phyloP scores from a whole-genome alignment of 805 yeast species.

The Wickerhamomyces pijperi region DNA sequence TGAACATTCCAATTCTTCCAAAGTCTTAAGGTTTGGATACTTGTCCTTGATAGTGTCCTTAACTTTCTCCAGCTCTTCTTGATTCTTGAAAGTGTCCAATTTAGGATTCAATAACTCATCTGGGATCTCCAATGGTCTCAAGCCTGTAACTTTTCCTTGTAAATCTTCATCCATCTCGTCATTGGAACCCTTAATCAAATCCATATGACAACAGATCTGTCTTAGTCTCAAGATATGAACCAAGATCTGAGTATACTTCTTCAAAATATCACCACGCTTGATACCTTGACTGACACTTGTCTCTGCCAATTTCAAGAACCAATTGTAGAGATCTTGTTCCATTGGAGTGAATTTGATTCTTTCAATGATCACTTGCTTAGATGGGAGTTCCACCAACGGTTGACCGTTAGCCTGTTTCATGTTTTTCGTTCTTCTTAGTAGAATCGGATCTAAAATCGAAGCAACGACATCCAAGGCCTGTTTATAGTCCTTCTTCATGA shows the following conservation, averaged over 20 bases:
- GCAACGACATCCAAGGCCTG: slow-evolving; percentile 79
- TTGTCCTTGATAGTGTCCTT: slow-evolving; percentile 19
- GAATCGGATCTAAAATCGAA: slow-evolving; percentile 71
- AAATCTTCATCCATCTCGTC: slow-evolving; percentile 45
- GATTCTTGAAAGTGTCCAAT: slow-evolving; percentile 2
- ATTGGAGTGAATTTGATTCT: slow-evolving; percentile 52
- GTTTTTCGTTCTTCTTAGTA: slow-evolving; percentile 74
- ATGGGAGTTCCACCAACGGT: slow-evolving; percentile 66
- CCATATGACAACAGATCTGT: slow-evolving; percentile 81
- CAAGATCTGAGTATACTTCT: slow-evolving; percentile 66
- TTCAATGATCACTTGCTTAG: slow-evolving; percentile 61
- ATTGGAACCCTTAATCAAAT: slow-evolving; percentile 40
- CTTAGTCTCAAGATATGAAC: slow-evolving; percentile 76
- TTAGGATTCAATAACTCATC: slow-evolving; percentile 7
- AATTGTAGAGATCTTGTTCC: slow-evolving; percentile 57
- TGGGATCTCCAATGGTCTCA: slow-evolving; percentile 15
- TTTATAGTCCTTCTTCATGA: slow-evolving; percentile 58
- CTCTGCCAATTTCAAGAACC: slow-evolving; percentile 59
- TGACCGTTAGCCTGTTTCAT: slow-evolving; percentile 68
- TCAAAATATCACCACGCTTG: slow-evolving; percentile 55
- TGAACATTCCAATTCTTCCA: slow-evolving; percentile 60
- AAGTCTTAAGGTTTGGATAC: slow-evolving; percentile 24
- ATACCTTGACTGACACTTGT: slow-evolving; percentile 47
- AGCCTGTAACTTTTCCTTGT: slow-evolving; percentile 1
- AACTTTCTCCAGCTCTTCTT: slow-evolving; percentile 8